These are phyloP conservation scores for Debaryomyces fabryi DNA, from an alignment of 1,139 yeast species.

Conservation along the genomic window DNA sequence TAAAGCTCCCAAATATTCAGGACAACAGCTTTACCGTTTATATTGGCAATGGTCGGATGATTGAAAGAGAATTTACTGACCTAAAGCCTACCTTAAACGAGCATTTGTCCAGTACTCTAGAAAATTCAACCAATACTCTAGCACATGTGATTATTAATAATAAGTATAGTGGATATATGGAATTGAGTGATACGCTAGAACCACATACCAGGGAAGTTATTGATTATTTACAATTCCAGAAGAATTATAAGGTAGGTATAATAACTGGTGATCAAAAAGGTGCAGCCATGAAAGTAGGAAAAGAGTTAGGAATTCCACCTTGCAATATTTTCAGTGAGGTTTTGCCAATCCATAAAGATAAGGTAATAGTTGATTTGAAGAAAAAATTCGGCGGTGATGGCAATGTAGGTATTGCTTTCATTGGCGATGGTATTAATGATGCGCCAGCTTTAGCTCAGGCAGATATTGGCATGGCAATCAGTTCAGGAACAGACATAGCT, in stretches of 20 bases:
- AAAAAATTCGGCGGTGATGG: constrained; percentile 33
- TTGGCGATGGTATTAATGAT: constrained; percentile 97
- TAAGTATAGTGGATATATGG: constrained; percentile 62
- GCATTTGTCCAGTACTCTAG: constrained; percentile 15
- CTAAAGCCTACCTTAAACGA: constrained; percentile 6
- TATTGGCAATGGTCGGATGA: constrained; percentile 60
- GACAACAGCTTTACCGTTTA: constrained; percentile 34
- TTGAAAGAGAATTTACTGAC: constrained; percentile 28
- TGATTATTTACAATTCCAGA: constrained; percentile 47
- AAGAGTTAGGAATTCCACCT: constrained; percentile 64
- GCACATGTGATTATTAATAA: constrained; percentile 56
- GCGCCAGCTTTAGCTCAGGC: constrained; percentile 94
- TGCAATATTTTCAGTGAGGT: constrained; percentile 75
- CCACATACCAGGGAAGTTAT: constrained; percentile 66
- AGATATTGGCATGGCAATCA: constrained; percentile 86
- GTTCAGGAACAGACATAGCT: constrained; percentile 94
- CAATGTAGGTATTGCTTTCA: constrained; percentile 66
- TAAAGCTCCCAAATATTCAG: constrained; percentile 21
- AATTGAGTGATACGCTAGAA: constrained; percentile 70
- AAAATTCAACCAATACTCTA: constrained; percentile 31
- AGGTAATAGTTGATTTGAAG: constrained; percentile 63
- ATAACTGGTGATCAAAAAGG: constrained; percentile 82
- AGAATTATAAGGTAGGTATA: constrained; percentile 75
- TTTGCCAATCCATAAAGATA: constrained; percentile 76
- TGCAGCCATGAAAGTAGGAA: constrained; percentile 69